Conservation (phyloP, 2,329 filamentous ascomycete species). For the Clarireedia homoeocarpa region DNA sequence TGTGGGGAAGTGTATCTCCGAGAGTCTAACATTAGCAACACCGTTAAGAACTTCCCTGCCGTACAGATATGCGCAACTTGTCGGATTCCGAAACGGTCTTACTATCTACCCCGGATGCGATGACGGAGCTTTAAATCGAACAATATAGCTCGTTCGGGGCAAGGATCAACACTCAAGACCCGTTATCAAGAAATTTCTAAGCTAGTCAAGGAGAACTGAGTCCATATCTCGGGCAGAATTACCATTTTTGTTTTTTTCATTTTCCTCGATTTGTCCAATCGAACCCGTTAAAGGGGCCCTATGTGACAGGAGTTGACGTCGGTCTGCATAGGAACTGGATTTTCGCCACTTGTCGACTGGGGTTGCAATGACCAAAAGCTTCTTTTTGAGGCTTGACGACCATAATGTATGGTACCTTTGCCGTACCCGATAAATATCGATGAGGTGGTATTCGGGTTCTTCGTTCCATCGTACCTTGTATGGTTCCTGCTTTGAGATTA, state of each 20-base stretch:
- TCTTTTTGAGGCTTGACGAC: background rate
- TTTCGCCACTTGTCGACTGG: background rate
- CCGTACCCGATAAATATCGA: background rate
- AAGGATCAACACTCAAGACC: background rate
- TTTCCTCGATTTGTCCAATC: background rate
- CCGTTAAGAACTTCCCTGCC: background rate
- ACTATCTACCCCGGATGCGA: background rate
- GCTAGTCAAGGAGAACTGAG: background rate
- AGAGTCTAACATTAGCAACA: background rate
- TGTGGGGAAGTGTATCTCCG: background rate
- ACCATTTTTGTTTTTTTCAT: background rate
- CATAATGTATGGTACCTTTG: background rate
- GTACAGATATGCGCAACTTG: background rate
- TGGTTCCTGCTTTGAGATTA: background rate
- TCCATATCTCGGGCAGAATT: background rate
- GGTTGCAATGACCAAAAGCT: background rate
- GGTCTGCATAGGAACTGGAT: background rate
- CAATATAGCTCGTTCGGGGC: background rate
- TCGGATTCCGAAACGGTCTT: background rate
- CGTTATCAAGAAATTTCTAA: background rate
- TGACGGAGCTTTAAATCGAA: background rate
- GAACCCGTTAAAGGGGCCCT: background rate
- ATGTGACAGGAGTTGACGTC: background rate
- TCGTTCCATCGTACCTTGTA: background rate
- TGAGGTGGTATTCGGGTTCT: background rate